phyloP scores from a whole-genome alignment of 345 rosid genomes.

The Arabidopsis suecica region DNA sequence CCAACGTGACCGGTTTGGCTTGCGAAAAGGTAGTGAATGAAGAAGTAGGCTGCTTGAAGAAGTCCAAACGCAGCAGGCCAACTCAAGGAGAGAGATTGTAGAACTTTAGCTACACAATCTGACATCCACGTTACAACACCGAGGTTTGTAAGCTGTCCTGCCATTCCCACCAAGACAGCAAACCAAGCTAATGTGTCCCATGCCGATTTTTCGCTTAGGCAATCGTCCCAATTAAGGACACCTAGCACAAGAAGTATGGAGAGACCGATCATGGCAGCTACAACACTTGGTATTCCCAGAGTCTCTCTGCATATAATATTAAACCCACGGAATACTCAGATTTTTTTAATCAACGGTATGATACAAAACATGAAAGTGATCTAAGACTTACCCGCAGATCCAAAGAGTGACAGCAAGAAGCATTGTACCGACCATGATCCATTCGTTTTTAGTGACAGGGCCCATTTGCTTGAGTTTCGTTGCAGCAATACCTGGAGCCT shows the following conservation, averaged over 20 bases:
- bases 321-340: constrained; percentile 16
- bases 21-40: constrained; percentile 92
- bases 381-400: constrained; percentile 75
- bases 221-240: constrained; percentile 96
- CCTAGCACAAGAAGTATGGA: constrained; percentile 85
- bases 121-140: constrained; percentile 96
- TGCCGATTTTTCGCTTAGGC: constrained; percentile 92
- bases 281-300: constrained; percentile 88
- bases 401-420: constrained; percentile 91
- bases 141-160: constrained; percentile 86
- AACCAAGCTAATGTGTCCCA: constrained; percentile 99
- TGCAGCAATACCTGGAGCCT: constrained; percentile 93
- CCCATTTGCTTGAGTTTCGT: constrained; percentile 81
- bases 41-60: constrained; percentile 94
- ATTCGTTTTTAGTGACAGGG: constrained; percentile 80
- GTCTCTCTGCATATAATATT: constrained; percentile 59
- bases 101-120: constrained; percentile 63
- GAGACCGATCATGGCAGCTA: constrained; percentile 94
- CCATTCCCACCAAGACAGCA: constrained; percentile 95
- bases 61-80: constrained; percentile 90
- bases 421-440: constrained; percentile 95
- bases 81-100: constrained; percentile 75
- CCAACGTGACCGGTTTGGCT: constrained; percentile 99
- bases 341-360: not conserved
- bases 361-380: constrained; percentile 15